These are phyloP conservation scores for Aspergillus sp. DNA, from an alignment of 2,329 filamentous ascomycete genomes.

Conservation along the genomic window DNA sequence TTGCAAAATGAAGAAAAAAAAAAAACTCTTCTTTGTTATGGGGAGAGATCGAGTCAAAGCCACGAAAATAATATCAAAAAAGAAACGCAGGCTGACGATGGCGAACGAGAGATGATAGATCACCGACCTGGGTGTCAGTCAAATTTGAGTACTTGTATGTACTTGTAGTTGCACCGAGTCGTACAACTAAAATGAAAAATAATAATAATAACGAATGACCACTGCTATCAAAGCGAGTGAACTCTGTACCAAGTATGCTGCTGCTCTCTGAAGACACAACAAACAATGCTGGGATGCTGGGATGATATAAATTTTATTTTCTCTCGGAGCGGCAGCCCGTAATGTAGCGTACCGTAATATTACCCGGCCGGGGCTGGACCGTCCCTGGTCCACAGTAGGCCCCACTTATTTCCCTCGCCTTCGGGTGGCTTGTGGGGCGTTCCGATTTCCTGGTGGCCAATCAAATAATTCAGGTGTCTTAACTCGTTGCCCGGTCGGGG, in stretches of 20 bases:
- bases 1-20: no score
- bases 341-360: neutral
- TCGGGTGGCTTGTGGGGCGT: no score
- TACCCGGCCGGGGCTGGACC: no score
- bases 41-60: neutral
- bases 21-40: no score
- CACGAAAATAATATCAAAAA: neutral
- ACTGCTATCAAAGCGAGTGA: neutral
- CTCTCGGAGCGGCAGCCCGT: neutral
- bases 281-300: neutral
- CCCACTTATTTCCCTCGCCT: no score
- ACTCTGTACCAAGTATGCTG: neutral
- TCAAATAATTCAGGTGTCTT: no score
- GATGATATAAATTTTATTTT: neutral
- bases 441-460: no score
- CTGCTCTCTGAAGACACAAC: neutral
- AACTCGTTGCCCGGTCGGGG: no score
- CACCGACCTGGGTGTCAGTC: no score
- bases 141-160: neutral
- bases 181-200: neutral
- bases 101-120: neutral
- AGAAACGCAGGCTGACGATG: neutral
- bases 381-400: no score
- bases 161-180: neutral
- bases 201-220: neutral